phyloP scores from a whole-genome alignment of 345 rosid species.

The Raphanus sativus region DNA sequence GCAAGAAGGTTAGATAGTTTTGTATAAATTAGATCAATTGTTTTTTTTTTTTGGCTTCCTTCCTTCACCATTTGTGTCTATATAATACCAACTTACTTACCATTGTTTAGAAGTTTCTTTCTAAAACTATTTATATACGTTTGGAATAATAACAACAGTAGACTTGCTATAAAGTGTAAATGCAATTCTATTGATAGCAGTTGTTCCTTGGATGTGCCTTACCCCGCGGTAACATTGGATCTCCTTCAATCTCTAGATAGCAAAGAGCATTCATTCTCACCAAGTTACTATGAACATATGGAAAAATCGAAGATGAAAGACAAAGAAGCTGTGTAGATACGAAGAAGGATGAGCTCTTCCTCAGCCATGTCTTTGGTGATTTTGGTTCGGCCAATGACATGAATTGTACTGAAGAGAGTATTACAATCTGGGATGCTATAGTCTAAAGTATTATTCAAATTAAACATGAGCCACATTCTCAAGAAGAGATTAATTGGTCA shows the following conservation, averaged over 20 bases:
- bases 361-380: slow-evolving; percentile 83
- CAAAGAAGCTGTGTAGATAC: slow-evolving; percentile 32
- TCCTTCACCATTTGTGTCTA: neutral
- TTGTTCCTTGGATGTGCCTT: slow-evolving; percentile 70
- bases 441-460: too few relatives aligned
- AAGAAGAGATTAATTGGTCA: too few relatives aligned
- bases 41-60: too few relatives aligned
- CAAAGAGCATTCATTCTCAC: slow-evolving; percentile 48
- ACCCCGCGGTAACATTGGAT: slow-evolving; percentile 79
- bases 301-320: neutral
- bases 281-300: too few relatives aligned
- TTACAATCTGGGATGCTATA: neutral
- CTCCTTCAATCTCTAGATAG: slow-evolving; percentile 61
- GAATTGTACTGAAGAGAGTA: slow-evolving; percentile 84
- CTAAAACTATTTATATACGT: too few relatives aligned
- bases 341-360: slow-evolving; percentile 70
- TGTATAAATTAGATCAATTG: neutral
- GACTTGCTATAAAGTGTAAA: too few relatives aligned
- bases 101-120: too few relatives aligned
- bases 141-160: too few relatives aligned
- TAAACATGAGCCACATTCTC: too few relatives aligned
- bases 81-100: neutral
- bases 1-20: slow-evolving; percentile 52
- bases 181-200: slow-evolving; percentile 18
- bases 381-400: slow-evolving; percentile 90